Evolutionary conservation across 495 filamentous ascomycete species (phyloP).

Genomic region (Penicillium parvum): DNA sequence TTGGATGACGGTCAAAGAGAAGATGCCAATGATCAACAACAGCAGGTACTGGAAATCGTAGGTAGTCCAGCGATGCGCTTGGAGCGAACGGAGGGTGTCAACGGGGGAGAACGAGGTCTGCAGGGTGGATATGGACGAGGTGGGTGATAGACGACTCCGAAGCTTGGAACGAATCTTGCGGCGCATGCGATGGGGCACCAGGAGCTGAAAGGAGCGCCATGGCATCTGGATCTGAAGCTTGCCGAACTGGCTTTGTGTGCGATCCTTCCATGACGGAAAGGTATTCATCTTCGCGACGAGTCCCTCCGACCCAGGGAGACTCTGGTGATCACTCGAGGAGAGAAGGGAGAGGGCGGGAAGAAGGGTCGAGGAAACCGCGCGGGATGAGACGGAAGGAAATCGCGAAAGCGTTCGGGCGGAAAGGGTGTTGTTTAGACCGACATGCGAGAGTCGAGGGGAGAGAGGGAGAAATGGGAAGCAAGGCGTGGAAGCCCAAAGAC

Average conservation of each 20-base stretch:
- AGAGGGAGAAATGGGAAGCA: slow-evolving; percentile 21
- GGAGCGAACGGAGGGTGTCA: slow-evolving; percentile 68
- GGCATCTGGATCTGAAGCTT: slow-evolving; percentile 47
- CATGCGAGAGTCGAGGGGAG: slow-evolving; percentile 20
- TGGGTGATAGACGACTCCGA: slow-evolving; percentile 65
- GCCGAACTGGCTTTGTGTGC: slow-evolving; percentile 43
- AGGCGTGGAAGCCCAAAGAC: slow-evolving; percentile 19
- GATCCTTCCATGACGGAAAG: slow-evolving; percentile 50
- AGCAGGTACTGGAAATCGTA: slow-evolving; percentile 86
- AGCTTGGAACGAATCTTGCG: slow-evolving; percentile 69
- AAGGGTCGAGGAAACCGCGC: slow-evolving; percentile 24
- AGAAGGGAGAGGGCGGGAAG: slow-evolving; percentile 8
- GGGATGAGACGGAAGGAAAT: slow-evolving; percentile 21
- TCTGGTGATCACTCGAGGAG: slow-evolving; percentile 20
- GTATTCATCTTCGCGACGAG: slow-evolving; percentile 35
- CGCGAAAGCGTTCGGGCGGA: slow-evolving; percentile 13
- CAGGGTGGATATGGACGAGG: slow-evolving; percentile 67
- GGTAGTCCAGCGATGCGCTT: slow-evolving; percentile 72
- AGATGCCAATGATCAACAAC: slow-evolving; percentile 66
- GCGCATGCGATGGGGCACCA: slow-evolving; percentile 67
- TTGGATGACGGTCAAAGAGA: slow-evolving; percentile 76
- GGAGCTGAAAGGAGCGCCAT: slow-evolving; percentile 48
- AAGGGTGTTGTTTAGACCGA: slow-evolving; percentile 26
- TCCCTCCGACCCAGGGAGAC: slow-evolving; percentile 22
- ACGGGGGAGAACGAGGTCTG: slow-evolving; percentile 74